Base-by-base conservation (phyloP, 129 eudicot species). In the Centaurea solstitialis region DNA sequence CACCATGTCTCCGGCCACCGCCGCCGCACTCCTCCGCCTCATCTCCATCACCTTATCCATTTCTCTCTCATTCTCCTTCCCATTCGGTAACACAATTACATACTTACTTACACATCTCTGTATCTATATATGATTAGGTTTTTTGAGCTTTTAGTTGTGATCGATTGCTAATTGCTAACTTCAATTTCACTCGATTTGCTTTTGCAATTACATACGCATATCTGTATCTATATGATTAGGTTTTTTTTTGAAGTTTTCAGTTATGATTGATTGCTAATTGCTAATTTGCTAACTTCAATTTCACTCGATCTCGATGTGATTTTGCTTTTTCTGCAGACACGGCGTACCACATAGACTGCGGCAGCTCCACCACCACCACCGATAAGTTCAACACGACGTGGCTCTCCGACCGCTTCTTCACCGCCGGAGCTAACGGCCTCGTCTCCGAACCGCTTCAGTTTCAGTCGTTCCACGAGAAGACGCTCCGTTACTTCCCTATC, bases 391-490 rank as follows among this genome's bases (percentile, higher is more conserved):
- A 80, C 84, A 89, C 92, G 7, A 83, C 87, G 18, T 96, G 99
- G 99, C 88, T 96, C 38, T 88, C 99, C 47, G 99, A 96, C 89
- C 91, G 92, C 4, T 96, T n/a, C 86, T 93, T 76, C 89, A 86
- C 99, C 75, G 88, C 93, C 83, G 99, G 99, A 53, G 70, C 89
- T 30, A 74, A 82, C 72, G 87, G 95, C 9, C 75, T 96, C 37
- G 99, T 96, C 6, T 96, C 99, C 33, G 97, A 93, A 81, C 99
- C 99, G 18, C 92, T 96, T 18, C 85, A n/a, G 12, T 96, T 96
- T 83, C 74, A 72, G 21, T 86, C 86, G 70, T 83, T 79, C 13
- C 89, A 89, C 6, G 93, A 96, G 82, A 96, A 93, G 62, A 91
- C 97, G 23, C 89, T 96, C 67, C 91, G 99, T 2, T 88, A 77